These are phyloP conservation scores for Tulasnella sp. DNA, from an alignment of 768 basidiomycete genomes.

Conservation along the genomic window DNA sequence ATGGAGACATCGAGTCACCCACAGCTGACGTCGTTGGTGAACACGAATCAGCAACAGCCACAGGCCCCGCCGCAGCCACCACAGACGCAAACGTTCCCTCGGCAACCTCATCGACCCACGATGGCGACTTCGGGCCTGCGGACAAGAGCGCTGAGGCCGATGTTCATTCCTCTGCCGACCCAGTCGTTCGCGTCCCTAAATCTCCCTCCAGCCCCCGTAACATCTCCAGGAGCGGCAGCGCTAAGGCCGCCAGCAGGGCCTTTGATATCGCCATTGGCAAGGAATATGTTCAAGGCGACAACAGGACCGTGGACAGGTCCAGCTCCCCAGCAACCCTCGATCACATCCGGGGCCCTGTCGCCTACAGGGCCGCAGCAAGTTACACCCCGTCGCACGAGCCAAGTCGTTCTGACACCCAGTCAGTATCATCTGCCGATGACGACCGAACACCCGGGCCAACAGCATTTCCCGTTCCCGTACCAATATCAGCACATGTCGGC, in stretches of 20 bases:
- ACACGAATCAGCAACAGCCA: background rate
- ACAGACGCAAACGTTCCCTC: background rate
- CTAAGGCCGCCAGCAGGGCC: background rate
- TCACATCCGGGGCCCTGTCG: background rate
- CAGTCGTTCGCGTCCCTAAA: constrained; percentile 1
- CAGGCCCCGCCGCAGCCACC: background rate
- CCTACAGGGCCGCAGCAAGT: background rate
- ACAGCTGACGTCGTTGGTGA: background rate
- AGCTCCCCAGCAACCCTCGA: background rate
- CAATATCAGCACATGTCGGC: background rate
- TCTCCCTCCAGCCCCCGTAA: constrained; percentile 11
- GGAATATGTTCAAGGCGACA: background rate
- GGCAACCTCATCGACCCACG: constrained; percentile 7
- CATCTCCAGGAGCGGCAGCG: constrained; percentile 1
- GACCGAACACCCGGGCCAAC: background rate
- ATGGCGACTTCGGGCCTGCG: constrained; percentile 3
- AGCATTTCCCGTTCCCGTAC: background rate
- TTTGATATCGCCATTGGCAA: background rate
- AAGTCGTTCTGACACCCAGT: background rate
- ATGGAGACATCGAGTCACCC: background rate
- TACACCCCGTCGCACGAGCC: background rate
- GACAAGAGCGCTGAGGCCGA: background rate
- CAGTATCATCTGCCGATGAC: background rate
- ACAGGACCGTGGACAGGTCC: constrained; percentile 5
- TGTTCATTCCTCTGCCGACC: constrained; percentile 13